Conservation (phyloP, 1,139 yeast genomes). For the Scheffersomyces insectosa region DNA sequence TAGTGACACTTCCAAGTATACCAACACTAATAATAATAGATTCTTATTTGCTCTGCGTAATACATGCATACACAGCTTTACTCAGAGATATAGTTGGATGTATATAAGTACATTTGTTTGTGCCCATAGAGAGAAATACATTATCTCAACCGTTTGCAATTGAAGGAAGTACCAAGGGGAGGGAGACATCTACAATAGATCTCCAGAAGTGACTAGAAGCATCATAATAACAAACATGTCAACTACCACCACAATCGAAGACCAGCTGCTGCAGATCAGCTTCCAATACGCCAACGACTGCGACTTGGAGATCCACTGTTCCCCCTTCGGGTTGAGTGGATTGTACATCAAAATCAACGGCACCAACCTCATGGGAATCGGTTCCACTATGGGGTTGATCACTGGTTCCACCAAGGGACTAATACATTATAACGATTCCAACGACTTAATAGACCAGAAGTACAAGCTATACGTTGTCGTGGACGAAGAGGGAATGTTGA, state of each 20-base stretch:
- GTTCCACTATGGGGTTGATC: conserved; percentile 58
- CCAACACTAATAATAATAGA: no score
- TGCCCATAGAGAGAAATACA: no score
- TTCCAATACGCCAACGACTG: conserved; percentile 54
- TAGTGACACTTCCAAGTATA: no score
- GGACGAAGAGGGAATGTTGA: conserved; percentile 48
- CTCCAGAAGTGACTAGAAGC: no score
- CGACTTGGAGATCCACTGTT: conserved; percentile 56
- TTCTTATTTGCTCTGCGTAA: no score
- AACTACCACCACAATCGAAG: not conserved
- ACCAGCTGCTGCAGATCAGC: conserved; percentile 21
- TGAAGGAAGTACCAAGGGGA: no score
- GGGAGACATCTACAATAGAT: not conserved
- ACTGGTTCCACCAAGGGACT: conserved; percentile 54
- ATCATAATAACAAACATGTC: not conserved
- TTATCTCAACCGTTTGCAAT: no score
- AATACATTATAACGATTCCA: conserved; percentile 52
- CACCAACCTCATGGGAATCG: conserved; percentile 55
- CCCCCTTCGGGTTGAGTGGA: conserved; percentile 61
- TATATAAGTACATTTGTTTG: no score
- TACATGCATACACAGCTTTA: no score
- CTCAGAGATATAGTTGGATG: no score
- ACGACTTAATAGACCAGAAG: conserved; percentile 49
- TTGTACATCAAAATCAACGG: conserved; percentile 53
- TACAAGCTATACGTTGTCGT: conserved; percentile 55